Evolutionary conservation across 2,329 filamentous ascomycete genomes (phyloP), one percentile per base, ranked within the genome.

Genomic region (Talaromyces islandicus): DNA sequence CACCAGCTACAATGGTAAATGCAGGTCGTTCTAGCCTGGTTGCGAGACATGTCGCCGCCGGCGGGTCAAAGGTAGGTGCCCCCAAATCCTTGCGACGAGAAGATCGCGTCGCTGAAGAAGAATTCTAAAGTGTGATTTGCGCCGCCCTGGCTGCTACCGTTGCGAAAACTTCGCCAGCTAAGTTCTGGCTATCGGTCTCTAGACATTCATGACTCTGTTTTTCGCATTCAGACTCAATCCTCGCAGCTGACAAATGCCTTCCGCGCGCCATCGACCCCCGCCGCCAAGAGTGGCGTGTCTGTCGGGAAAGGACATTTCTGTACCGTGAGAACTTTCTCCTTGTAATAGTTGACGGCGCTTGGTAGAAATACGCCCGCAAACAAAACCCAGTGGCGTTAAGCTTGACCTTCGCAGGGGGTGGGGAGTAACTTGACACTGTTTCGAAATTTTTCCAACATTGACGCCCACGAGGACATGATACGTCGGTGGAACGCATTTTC

Each of bases 401-500:
- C 41, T 46, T 17, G 19, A 46, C 19, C 19, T 21, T 46, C 19
- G 7, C 17, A 4, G 41, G 41, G 6, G 41, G 41, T 6, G 41
- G 41, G 41, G 19, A 46, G 41, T 6, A 46, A 11, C 11, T 46
- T 14, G 17, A 17, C 2, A 17, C 41, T n/a, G 41, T 17, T 10
- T 46, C 41, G 19, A 46, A 46, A 21, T 46, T 46, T n/a, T 10
- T 60, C 61, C 0, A 66, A 65, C 58, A 77, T 73, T 52, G 72
- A 64, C 4, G 66, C 62, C 77, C 78, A 80, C 0, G 76, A 56
- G 0, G 58, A 65, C 53, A 70, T 68, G 59, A 80, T 75, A 4
- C 73, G 71, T 3, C 77, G 74, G 54, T 81, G 73, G 12, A 58
- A 69, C 70, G 67, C 69, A 65, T 81, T 75, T 1, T 68, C 71